Conservation (phyloP, 2,329 filamentous ascomycete genomes). For the Sordariomycetes sp. region DNA sequence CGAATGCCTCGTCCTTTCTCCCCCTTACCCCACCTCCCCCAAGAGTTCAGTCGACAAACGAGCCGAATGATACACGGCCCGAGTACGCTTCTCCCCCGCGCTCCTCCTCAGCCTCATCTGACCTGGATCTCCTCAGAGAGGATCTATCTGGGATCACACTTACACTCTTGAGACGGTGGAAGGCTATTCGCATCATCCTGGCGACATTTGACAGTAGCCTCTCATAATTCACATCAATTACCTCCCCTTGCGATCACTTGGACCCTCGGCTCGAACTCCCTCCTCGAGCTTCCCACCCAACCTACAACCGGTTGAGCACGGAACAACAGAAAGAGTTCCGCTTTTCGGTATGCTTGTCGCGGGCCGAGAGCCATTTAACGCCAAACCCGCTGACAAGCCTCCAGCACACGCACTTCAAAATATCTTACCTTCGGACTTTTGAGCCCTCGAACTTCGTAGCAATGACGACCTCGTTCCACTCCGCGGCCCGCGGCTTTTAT, state of each 20-base stretch:
- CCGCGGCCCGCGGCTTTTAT: conserved; percentile 36
- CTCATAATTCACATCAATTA: background rate
- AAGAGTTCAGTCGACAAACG: background rate
- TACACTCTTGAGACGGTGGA: background rate
- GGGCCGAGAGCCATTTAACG: background rate
- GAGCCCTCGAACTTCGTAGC: background rate
- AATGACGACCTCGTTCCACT: conserved; percentile 15
- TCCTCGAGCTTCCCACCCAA: background rate
- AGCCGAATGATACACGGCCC: background rate
- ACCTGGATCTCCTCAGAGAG: background rate
- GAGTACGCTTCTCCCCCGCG: background rate
- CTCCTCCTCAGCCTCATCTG: background rate
- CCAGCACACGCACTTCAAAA: background rate
- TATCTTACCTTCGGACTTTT: background rate
- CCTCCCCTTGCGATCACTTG: background rate
- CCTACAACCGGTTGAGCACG: background rate
- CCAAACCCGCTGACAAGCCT: background rate
- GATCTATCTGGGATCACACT: background rate
- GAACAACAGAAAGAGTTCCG: background rate
- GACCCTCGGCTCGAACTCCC: background rate
- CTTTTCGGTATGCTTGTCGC: background rate
- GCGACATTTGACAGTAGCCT: background rate
- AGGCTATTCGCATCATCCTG: background rate
- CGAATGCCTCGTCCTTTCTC: background rate
- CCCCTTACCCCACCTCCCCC: background rate